Conservation (phyloP, 768 basidiomycete genomes). For the Floccularia luteovirens region DNA sequence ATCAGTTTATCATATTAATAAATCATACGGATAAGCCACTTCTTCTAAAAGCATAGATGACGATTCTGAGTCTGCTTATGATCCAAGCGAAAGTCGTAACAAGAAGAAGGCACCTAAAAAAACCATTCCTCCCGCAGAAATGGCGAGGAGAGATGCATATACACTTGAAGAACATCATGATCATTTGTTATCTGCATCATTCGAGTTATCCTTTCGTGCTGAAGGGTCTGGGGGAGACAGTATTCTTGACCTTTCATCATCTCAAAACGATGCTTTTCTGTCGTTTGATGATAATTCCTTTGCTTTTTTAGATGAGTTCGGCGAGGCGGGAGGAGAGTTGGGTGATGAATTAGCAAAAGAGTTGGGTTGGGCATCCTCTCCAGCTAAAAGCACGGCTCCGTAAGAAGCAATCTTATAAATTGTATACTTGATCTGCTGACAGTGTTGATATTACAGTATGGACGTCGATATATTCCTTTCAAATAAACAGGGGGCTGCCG, state of each 20-base stretch:
- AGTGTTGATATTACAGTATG: too few relatives aligned
- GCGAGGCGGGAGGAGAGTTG: constrained; percentile 43
- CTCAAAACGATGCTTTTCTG: constrained; percentile 41
- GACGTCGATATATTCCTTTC: neutral
- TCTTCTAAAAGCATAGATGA: constrained; percentile 32
- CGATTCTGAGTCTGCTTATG: constrained; percentile 23
- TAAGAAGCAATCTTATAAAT: neutral
- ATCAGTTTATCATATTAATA: neutral
- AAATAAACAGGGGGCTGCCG: too few relatives aligned
- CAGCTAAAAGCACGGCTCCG: constrained; percentile 13
- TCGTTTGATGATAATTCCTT: constrained; percentile 49
- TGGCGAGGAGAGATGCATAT: constrained; percentile 42
- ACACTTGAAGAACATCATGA: constrained; percentile 70
- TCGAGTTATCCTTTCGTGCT: constrained; percentile 46
- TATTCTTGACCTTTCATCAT: constrained; percentile 39
- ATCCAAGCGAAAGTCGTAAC: constrained; percentile 18
- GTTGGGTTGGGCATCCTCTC: constrained; percentile 57
- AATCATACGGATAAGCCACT: neutral
- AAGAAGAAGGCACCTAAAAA: constrained; percentile 15
- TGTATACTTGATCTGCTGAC: neutral
- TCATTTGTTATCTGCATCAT: constrained; percentile 56
- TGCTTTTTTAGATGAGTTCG: constrained; percentile 43
- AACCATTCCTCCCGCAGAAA: constrained; percentile 30
- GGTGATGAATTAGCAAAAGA: constrained; percentile 73
- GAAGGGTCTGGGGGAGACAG: constrained; percentile 22